These are phyloP conservation scores for Pichia insulana DNA, from an alignment of 805 yeast genomes.

Conservation along the genomic window DNA sequence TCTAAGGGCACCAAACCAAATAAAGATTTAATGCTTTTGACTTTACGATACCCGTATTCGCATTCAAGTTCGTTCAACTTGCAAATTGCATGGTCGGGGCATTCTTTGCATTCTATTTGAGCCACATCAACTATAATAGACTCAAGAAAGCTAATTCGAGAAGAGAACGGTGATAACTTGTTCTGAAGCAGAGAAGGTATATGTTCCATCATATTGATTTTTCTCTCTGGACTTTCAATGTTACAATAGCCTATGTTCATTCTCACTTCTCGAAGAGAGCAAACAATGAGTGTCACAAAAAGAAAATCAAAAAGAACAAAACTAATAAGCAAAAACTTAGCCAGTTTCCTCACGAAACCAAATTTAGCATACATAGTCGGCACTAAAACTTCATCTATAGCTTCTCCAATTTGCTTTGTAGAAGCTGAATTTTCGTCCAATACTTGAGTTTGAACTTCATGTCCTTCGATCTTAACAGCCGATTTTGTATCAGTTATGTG, in stretches of 20 bases:
- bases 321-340: not conserved
- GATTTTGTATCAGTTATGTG: too few relatives aligned
- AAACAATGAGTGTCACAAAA: conserved; percentile 27
- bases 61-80: conserved; percentile 54
- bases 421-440: too few relatives aligned
- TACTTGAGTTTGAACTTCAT: too few relatives aligned
- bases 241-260: conserved; percentile 70
- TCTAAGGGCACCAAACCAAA: conserved; percentile 52
- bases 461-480: too few relatives aligned
- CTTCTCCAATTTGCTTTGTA: conserved; percentile 1
- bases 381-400: not conserved
- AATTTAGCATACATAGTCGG: too few relatives aligned
- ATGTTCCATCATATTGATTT: conserved; percentile 4
- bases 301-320: conserved; percentile 2
- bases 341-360: too few relatives aligned
- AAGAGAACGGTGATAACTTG: conserved; percentile 7
- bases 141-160: conserved; percentile 33
- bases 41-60: conserved; percentile 51
- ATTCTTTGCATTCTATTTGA: conserved; percentile 46
- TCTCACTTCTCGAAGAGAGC: conserved; percentile 52
- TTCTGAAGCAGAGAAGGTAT: conserved; percentile 15
- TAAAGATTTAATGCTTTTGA: conserved; percentile 45
- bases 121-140: conserved; percentile 37
- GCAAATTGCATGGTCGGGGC: conserved; percentile 80
- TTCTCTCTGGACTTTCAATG: not conserved